Base-by-base conservation (phyloP, 176 grass and related monocot species). In the Puccinellia tenuiflora region DNA sequence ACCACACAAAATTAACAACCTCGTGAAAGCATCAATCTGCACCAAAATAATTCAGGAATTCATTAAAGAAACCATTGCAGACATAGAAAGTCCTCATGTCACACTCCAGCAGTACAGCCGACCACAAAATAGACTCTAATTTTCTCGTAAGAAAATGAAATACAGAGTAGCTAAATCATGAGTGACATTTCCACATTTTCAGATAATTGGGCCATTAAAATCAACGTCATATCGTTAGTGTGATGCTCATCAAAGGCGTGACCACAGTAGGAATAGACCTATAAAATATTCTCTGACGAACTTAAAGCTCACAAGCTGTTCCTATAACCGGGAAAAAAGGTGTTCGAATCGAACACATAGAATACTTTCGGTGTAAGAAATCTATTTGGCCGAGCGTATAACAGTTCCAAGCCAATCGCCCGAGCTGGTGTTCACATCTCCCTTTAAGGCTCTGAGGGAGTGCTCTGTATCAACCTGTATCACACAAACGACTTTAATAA, bases 341-440 rank as follows among this genome's bases (percentile, higher is more conserved):
- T 35, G 25, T 33, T 46, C 38, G 2, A 78, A 21, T 59, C 12
- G 6, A 33, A 54, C 18, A 9, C 9, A 2, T 68, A 3, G 17
- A 78, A 45, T 78, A 15, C 3, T 54, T 75, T 46, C 52, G 0
- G 4, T 8, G 22, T 21, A 74, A 37, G 6, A 68, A 63, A 33
- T 55, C 71, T 91, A 90, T 80, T 88, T 92, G 24, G 81, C 81
- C 43, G 88, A 89, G 74, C 83, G 87, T 78, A 98, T 93, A 53
- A 95, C 76, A 28, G 96, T 98, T 62, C 96, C 96, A 66, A 95
- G 84, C 96, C 96, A 98, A 77, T 93, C 86, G 40, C 88, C 84
- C 2, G 86, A 78, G 77, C 31, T 85, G 20, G 84, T 73, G 85
- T 75, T 38, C 13, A 97, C 90, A 83, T 95, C 74, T 2, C 96